Evolutionary conservation across 2,329 filamentous ascomycete genomes (phyloP), one percentile per base, ranked within the genome.

Genomic region (Emmonsia crescens): DNA sequence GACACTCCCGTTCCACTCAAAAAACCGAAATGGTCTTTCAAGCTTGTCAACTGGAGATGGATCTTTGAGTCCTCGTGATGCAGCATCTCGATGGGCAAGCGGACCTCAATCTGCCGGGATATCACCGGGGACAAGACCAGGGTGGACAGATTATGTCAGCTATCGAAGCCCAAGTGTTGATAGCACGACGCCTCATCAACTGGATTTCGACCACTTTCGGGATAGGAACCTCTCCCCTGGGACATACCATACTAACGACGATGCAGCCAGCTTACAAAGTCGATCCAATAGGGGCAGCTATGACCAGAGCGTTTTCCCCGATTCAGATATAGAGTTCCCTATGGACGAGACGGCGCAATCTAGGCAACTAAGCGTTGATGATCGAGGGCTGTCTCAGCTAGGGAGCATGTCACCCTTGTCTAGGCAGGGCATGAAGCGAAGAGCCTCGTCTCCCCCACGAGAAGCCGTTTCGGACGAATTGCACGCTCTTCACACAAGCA

Each of bases 371-470:
- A 70, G 73, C 60, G 65, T 77, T 55, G 70, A 72, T n/a, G 75
- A 77, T 61, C 72, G 73, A 19, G 73, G 73, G 19, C 71, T 73
- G 12, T 72, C 73, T 9, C 73, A 73, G 59, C 59, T 72, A 12
- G 73, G 75, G 44, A 64, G 67, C 33, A 61, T 68, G 48, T 68
- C 67, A 57, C 63, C 66, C 19, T 48, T 63, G 59, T 75, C 77
- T 29, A 80, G 78, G 67, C 78, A 80, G 60, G 83, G 84, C 57
- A 81, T 83, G 67, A 88, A 88, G 72, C 79, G 85, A 69, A 80
- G 85, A 62, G 85, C 85, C 63, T 85, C 83, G 16, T 86, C 83
- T 60, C 83, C 85, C 24, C 85, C 84, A 46, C 78, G 80, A 61
- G 84, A 86, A 67, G 78, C 71, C 36, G 68, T 72, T 44, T 63